Conservation (phyloP, 352 stramenopile genomes). For the Globisporangium okanoganense region DNA sequence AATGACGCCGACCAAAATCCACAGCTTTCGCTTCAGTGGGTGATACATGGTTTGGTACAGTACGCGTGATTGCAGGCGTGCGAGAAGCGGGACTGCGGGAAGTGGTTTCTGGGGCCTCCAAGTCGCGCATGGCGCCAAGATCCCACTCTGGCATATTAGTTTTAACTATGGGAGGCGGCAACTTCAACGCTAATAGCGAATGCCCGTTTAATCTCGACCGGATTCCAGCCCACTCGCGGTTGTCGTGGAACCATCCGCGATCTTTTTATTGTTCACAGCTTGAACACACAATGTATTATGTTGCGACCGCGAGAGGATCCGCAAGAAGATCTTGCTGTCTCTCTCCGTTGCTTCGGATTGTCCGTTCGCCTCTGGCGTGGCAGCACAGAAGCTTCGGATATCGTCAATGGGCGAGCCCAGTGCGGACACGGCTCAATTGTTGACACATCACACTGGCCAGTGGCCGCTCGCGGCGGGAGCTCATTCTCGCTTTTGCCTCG, state of each 20-base stretch:
- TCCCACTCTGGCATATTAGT: neutral
- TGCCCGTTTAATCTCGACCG: no score
- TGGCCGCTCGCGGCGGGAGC: neutral
- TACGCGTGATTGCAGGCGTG: conserved; percentile 7
- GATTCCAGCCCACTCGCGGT: neutral
- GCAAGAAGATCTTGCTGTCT: conserved; percentile 1
- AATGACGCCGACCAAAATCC: neutral
- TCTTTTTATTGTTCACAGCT: no score
- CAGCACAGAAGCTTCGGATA: neutral
- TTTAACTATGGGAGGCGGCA: neutral
- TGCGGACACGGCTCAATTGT: neutral
- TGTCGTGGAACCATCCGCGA: neutral
- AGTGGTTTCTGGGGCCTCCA: neutral
- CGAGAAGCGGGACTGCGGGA: neutral
- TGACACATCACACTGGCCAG: neutral
- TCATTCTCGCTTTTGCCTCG: conserved; percentile 16
- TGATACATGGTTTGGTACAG: neutral
- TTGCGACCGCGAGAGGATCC: neutral
- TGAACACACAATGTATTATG: neutral
- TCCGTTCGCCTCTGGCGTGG: conserved; percentile 1
- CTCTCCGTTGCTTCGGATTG: neutral
- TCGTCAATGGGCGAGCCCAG: neutral
- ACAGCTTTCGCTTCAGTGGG: neutral
- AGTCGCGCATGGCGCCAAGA: conserved; percentile 3
- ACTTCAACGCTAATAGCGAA: no score